phyloP scores from a whole-genome alignment of 495 filamentous ascomycete genomes.

The Xeromyces bisporus region DNA sequence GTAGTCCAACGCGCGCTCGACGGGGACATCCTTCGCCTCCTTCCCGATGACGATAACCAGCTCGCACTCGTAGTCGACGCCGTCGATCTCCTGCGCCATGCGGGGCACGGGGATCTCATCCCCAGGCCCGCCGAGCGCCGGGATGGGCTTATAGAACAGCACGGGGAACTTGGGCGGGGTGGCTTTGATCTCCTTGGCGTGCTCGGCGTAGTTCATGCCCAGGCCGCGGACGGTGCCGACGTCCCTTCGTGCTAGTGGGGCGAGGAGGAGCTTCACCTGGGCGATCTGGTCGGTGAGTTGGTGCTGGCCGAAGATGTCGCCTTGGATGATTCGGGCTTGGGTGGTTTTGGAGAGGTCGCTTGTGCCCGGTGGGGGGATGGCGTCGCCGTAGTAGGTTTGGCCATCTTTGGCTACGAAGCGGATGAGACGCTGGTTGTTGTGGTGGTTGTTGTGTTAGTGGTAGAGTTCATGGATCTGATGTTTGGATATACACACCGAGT shows the following conservation, averaged over 20 bases:
- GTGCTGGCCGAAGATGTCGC: constrained; percentile 57
- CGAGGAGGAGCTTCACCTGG: constrained; percentile 48
- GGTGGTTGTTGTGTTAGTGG: too few species aligned
- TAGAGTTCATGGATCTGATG: too few species aligned
- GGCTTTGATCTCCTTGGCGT: constrained; percentile 63
- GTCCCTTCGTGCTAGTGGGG: constrained; percentile 50
- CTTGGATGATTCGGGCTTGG: constrained; percentile 50
- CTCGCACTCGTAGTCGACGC: constrained; percentile 76
- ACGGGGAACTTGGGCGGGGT: constrained; percentile 62
- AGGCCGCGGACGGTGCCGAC: constrained; percentile 62
- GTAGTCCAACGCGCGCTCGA: constrained; percentile 50
- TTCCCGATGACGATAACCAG: constrained; percentile 65
- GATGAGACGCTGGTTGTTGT: constrained; percentile 63
- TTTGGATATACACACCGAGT: too few species aligned
- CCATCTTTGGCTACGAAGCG: constrained; percentile 67
- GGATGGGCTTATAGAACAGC: constrained; percentile 70
- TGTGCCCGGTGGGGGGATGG: constrained; percentile 50
- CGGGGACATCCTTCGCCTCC: constrained; percentile 47
- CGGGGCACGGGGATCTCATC: constrained; percentile 50
- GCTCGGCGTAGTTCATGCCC: constrained; percentile 67
- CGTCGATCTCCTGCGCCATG: constrained; percentile 39
- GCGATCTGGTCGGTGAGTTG: constrained; percentile 50
- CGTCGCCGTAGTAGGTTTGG: constrained; percentile 66
- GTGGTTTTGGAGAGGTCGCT: constrained; percentile 49
- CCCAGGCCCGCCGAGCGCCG: constrained; percentile 49